Evolutionary conservation across 345 rosid genomes (phyloP), one percentile per base, ranked within the genome.

Genomic region (Euphorbia tirucalli): DNA sequence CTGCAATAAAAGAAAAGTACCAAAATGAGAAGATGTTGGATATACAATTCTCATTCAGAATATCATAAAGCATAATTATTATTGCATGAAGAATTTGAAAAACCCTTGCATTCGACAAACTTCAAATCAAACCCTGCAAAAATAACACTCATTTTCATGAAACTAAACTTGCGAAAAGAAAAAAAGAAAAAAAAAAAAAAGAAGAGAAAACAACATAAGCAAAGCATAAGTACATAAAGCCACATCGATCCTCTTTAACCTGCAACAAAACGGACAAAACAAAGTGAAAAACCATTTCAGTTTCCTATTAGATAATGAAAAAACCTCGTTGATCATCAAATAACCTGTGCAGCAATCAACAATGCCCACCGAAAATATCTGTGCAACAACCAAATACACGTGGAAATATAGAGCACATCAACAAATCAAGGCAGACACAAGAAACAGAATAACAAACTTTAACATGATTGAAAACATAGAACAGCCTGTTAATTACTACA

Each of bases 101-200:
- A 76, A 81, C 84, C 85, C 88, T 90, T 70, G 83, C 81, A 63
- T 77, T 69, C 84, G 84, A 85, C 77, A 84, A 71, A 66, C 73
- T 85, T 81, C 78, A 78, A 75, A 50, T 81, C 78, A 78, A 75
- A 50, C 78, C 93, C 97, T 89, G 92, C 93, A 91, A 87, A 91
- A 88, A 71, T 71, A 85, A 57, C 77, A 86, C 66, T 75, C 32
- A 84, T 67, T 75, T n/a, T 83, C 80, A 79, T 84, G 82, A 74
- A 72, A 67, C 82, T 76, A 71, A 71, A 81, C 74, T 37, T 63
- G 35, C 22, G 57, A 80, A 75, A 79, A 75, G 30, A 73, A 8
- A n/a, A n/a, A n/a, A n/a, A n/a, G n/a, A n/a, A n/a, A n/a, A n/a
- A n/a, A n/a, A n/a, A 19, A 69, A 65, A 69, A 13, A 1, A 52